Base-by-base conservation (phyloP, 2,329 filamentous ascomycete species). In the Fusarium sp. region DNA sequence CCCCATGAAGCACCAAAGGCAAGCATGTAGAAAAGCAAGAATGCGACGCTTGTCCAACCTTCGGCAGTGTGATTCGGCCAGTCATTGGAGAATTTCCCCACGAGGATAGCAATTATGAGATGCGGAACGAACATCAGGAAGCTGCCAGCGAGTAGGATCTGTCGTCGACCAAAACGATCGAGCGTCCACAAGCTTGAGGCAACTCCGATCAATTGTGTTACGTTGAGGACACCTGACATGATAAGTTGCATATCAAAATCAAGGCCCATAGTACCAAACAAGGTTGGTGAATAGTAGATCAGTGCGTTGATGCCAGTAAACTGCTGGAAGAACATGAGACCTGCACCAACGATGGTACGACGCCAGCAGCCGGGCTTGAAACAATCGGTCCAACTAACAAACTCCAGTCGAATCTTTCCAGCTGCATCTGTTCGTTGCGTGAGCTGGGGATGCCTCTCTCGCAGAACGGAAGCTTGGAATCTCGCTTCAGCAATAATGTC, bases 1-100 rank as follows among this genome's bases (percentile, higher is more conserved):
- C 84, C 86, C 85, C 87, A 91, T 1, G 84, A 84, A 1, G 83
- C 84, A 3, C 88, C 88, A 62, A 90, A 92, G 3, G 80, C 77
- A 39, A 88, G 74, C 82, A 90, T 89, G 73, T 88, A 89, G 50
- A 88, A 79, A 49, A 87, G 65, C 14, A 76, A 53, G 46, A 77
- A 77, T 1, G 65, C 67, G n/a, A 76, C 75, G 14, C 66, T 73
- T 3, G 72, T 72, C 75, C 76, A 76, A n/a, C 72, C 76, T 6
- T 70, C 70, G 3, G 63, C 67, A 15, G 62, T 70, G 36, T 77
- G 64, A 6, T 67, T 51, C 2, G 71, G 69, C 76, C 75, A 77
- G 26, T 70, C 50, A 10, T 64, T 34, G 0, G 66, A 70, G 26
- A 70, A 76, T 10, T 55, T 65, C n/a, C 70, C 75, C 5, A 76